A percentile compares a stretch with the other conserved stretches of the same genome.
Conservation (phyloP, 2,329 filamentous ascomycete species). For the Lojkania enalia region DNA sequence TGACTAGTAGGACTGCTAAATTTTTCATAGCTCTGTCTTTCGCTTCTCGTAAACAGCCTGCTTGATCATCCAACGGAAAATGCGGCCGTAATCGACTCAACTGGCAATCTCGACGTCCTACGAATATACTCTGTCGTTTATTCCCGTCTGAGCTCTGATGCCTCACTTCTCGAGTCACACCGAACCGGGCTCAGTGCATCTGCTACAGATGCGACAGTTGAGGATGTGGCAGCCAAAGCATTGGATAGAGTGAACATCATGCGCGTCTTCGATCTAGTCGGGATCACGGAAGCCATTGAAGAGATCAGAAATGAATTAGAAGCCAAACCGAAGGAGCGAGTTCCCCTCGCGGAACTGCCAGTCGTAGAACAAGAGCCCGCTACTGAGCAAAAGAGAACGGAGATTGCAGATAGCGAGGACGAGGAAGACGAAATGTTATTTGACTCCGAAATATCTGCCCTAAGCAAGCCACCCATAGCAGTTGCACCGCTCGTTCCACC, state of each 20-base stretch:
- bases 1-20: no score
- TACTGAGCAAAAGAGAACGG: not conserved
- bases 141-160: conserved; percentile 19
- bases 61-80: conserved; percentile 26
- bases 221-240: conserved; percentile 38
- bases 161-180: not conserved
- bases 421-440: conserved; percentile 48
- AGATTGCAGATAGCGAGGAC: conserved; percentile 41
- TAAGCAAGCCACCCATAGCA: not conserved
- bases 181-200: not conserved
- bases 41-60: conserved; percentile 44
- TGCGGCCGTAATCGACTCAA: conserved; percentile 52
- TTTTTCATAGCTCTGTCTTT: no score
- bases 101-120: conserved; percentile 51
- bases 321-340: conserved; percentile 28
- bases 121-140: conserved; percentile 41
- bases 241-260: conserved; percentile 54
- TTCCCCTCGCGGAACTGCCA: conserved; percentile 1
- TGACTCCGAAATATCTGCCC: conserved; percentile 15
- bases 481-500: not conserved
- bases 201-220: conserved; percentile 4
- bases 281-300: conserved; percentile 50
- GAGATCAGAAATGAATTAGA: conserved; percentile 49
- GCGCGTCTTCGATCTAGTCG: conserved; percentile 55
- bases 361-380: no score